These are phyloP conservation scores for Tricholomella constricta DNA, from an alignment of 768 basidiomycete genomes.

Conservation along the genomic window DNA sequence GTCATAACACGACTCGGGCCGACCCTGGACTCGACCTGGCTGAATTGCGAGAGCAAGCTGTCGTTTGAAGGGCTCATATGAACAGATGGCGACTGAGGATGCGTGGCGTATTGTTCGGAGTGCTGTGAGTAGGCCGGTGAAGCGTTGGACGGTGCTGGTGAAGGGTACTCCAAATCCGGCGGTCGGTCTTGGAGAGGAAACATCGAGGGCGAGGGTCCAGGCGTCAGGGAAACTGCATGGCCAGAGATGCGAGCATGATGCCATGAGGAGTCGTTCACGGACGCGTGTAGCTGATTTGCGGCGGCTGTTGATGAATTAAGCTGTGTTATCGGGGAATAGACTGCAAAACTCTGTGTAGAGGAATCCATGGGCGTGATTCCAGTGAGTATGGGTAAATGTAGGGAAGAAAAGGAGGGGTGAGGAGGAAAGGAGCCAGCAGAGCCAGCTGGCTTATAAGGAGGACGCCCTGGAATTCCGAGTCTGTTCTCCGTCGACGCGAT, in stretches of 20 bases:
- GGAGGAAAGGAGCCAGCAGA: constrained; percentile 4
- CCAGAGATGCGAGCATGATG: constrained; percentile 13
- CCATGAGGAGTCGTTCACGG: constrained; percentile 19
- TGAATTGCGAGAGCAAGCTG: constrained; percentile 25
- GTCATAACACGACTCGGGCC: constrained; percentile 52
- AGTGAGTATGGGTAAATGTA: not conserved
- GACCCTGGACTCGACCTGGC: constrained; percentile 51
- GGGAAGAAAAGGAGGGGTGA: not conserved
- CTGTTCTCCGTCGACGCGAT: constrained; percentile 22
- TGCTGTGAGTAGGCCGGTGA: constrained; percentile 28
- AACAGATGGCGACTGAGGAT: constrained; percentile 14
- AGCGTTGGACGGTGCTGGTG: constrained; percentile 39
- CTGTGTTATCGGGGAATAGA: constrained; percentile 12
- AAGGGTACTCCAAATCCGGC: constrained; percentile 40
- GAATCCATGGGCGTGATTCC: constrained; percentile 14
- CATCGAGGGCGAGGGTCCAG: constrained; percentile 16
- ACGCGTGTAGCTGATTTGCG: constrained; percentile 25
- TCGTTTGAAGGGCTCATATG: constrained; percentile 21
- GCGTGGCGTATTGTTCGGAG: constrained; percentile 12
- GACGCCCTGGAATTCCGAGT: constrained; percentile 15
- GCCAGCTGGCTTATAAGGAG: constrained; percentile 18
- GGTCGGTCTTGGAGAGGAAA: constrained; percentile 21
- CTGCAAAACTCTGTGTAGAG: constrained; percentile 11
- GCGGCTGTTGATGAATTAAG: constrained; percentile 5
- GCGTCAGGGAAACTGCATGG: constrained; percentile 11